Evolutionary conservation across 768 basidiomycete genomes (phyloP).

Genomic region (Trametes punicea): DNA sequence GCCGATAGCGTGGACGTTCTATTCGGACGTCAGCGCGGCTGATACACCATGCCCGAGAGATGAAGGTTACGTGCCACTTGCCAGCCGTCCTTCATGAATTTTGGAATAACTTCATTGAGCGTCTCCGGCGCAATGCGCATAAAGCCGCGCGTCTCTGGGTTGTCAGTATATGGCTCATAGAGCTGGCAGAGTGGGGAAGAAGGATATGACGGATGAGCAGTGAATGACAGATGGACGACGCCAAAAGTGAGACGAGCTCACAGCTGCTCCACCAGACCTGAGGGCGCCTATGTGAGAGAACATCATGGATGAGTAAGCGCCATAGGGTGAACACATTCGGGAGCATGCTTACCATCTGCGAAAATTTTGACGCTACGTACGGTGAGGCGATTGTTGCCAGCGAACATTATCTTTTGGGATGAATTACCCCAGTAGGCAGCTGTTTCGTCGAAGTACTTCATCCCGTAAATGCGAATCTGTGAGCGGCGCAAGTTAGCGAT

Average conservation of each 20-base stretch:
- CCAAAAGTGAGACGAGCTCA: constrained; percentile 31
- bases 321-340: neutral
- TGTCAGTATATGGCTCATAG: constrained; percentile 79
- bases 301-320: neutral
- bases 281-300: constrained; percentile 59
- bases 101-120: constrained; percentile 59
- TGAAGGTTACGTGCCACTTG: constrained; percentile 64
- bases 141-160: constrained; percentile 70
- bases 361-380: constrained; percentile 80
- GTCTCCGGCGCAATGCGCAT: constrained; percentile 67
- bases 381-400: constrained; percentile 60
- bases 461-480: constrained; percentile 75
- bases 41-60: neutral
- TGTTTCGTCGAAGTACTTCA: constrained; percentile 67
- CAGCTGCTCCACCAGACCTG: constrained; percentile 87
- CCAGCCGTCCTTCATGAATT: constrained; percentile 79
- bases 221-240: neutral
- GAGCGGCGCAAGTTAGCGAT: neutral
- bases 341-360: constrained; percentile 52
- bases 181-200: constrained; percentile 41
- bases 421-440: constrained; percentile 73
- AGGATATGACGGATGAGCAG: neutral
- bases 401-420: constrained; percentile 50
- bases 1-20: constrained; percentile 88
- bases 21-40: neutral